A percentile compares a stretch with the other conserved stretches of the same genome.
phyloP scores from a whole-genome alignment of 306 rosid genomes.

The Trichosanthes truncata region DNA sequence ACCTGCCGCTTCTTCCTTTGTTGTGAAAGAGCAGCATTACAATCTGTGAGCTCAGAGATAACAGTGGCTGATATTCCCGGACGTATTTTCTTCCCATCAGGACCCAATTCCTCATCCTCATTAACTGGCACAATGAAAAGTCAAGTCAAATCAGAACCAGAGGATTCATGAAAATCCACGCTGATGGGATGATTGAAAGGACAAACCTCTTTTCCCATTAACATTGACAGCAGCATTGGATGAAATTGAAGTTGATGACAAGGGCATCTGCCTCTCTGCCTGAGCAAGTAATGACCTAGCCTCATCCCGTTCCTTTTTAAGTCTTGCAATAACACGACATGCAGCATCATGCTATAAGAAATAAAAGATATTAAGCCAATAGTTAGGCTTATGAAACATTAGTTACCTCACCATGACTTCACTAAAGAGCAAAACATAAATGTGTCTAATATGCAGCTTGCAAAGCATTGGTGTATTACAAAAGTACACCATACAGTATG shows the following conservation, averaged over 20 bases:
- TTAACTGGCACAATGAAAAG: slow-evolving; percentile 23
- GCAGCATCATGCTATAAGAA: slow-evolving; percentile 85
- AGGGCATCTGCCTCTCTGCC: slow-evolving; percentile 67
- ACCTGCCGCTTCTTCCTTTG: slow-evolving; percentile 88
- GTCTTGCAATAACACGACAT: slow-evolving; percentile 92
- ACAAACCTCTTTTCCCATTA: slow-evolving; percentile 78
- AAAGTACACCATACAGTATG: not conserved
- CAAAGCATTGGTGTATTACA: not conserved
- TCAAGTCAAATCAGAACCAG: slow-evolving; percentile 1
- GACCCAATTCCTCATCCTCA: slow-evolving; percentile 57
- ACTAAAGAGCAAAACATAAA: not conserved
- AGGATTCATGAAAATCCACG: not conserved
- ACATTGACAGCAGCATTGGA: slow-evolving; percentile 46
- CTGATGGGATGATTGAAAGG: not conserved
- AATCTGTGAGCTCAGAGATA: slow-evolving; percentile 72
- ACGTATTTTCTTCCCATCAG: slow-evolving; percentile 47
- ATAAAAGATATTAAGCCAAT: not conserved
- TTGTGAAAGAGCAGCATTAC: slow-evolving; percentile 84
- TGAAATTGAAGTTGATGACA: slow-evolving; percentile 27
- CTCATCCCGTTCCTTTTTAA: slow-evolving; percentile 84
- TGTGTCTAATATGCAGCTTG: not conserved
- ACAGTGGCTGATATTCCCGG: slow-evolving; percentile 57
- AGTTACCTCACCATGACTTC: not conserved
- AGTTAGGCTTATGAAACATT: not conserved
- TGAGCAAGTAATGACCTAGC: slow-evolving; percentile 79